Evolutionary conservation across 2,329 filamentous ascomycete species (phyloP).

Genomic region (Fusarium paranaense): DNA sequence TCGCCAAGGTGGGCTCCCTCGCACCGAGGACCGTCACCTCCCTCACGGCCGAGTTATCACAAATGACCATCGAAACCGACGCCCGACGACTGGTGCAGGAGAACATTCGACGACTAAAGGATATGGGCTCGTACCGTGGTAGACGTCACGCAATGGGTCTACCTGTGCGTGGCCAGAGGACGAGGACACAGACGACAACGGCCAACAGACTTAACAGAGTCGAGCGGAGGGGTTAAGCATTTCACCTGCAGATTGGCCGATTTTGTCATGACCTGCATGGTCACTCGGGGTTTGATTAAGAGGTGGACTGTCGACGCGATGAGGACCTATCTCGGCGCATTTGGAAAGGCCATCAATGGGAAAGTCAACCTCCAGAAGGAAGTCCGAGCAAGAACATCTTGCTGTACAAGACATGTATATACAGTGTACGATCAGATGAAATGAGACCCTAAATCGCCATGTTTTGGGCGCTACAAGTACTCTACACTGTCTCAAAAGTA

Average conservation of each 20-base stretch:
- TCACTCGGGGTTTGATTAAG: not conserved
- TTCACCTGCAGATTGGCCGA: not conserved
- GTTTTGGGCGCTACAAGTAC: not conserved
- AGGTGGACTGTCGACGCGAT: not conserved
- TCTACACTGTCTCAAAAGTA: slow-evolving; percentile 6
- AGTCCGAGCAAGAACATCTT: slow-evolving; percentile 11
- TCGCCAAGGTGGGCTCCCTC: slow-evolving; percentile 80
- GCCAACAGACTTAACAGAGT: slow-evolving; percentile 72
- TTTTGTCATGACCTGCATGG: not conserved
- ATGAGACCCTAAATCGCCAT: slow-evolving; percentile 20
- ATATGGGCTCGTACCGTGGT: slow-evolving; percentile 91
- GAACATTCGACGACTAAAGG: slow-evolving; percentile 86
- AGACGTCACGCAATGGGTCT: slow-evolving; percentile 92
- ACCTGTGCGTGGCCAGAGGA: slow-evolving; percentile 91
- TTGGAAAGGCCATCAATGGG: not conserved
- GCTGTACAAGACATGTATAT: slow-evolving; percentile 49
- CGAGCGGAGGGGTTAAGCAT: slow-evolving; percentile 52
- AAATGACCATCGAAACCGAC: slow-evolving; percentile 95
- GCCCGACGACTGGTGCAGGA: slow-evolving; percentile 81
- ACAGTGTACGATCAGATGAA: slow-evolving; percentile 45
- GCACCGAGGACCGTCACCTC: slow-evolving; percentile 81
- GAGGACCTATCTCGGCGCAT: not conserved
- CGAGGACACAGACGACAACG: slow-evolving; percentile 77
- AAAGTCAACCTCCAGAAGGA: slow-evolving; percentile 5
- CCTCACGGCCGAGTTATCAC: slow-evolving; percentile 85